Conservation (phyloP, 176 grass and related monocot genomes). For the Pontederia paniculata region DNA sequence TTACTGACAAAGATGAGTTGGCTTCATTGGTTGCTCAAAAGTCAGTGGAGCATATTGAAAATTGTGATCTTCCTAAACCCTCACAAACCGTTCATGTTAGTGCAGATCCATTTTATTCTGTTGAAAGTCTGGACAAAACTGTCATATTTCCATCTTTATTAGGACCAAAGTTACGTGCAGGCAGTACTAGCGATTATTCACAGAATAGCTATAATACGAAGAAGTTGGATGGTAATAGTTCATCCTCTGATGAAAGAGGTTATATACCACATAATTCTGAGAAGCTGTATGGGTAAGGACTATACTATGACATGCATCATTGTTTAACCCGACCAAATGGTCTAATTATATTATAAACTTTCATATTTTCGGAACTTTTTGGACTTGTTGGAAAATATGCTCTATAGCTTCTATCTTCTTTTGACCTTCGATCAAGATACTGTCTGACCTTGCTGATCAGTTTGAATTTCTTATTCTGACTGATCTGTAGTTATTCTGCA, state of each 20-base stretch:
- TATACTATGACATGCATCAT: too few species aligned
- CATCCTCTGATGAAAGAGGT: conserved; percentile 14
- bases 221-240: conserved; percentile 20
- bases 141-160: conserved; percentile 16
- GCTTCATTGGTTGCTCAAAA: conserved; percentile 75
- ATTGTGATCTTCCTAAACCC: conserved; percentile 81
- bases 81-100: conserved; percentile 31
- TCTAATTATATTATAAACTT: too few species aligned
- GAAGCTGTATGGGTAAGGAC: conserved; percentile 28
- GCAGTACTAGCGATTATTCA: conserved; percentile 13
- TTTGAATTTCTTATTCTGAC: too few species aligned
- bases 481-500: too few species aligned
- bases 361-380: too few species aligned
- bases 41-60: conserved; percentile 53
- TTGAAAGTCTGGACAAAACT: conserved; percentile 15
- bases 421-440: too few species aligned
- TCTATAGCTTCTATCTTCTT: too few species aligned
- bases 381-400: too few species aligned
- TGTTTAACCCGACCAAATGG: neutral
- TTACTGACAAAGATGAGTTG: conserved; percentile 55
- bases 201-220: conserved; percentile 18
- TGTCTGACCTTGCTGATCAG: too few species aligned
- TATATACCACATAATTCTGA: conserved; percentile 15
- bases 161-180: conserved; percentile 18
- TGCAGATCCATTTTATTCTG: conserved; percentile 1